Evolutionary conservation across 345 rosid species (phyloP), one percentile per base, ranked within the genome.

Genomic region (Lumnitzera racemosa): DNA sequence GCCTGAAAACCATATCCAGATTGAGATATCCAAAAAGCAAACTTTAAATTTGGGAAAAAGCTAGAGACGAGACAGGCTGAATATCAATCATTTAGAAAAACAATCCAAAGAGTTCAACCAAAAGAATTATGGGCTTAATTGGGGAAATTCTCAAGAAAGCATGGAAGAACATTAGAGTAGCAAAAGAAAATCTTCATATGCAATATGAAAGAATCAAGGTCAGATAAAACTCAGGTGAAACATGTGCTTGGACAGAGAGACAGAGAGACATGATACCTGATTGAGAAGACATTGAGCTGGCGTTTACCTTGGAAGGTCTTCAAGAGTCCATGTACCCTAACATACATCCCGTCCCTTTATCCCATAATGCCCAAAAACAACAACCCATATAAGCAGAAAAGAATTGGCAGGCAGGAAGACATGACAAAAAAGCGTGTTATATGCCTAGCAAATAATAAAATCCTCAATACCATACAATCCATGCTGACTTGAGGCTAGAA

Each of bases 331-430:
- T 82, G 81, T 54, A 94, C 82, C 65, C 96, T 86, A 68, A 86
- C 97, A 78, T 94, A 94, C 74, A 73, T 84, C 58, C 96, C 97
- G 57, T 78, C 68, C 84, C 99, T 90, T 69, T 25, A n/a, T 43
- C 29, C 56, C 24, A 50, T 41, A 24, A 48, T 53, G 31, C 57
- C 29, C 27, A 27, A 47, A 59, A 47, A 31, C 46, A 58, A 36
- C 46, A 46, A 52, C 9, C 7, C 47, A 15, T 46, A 58, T n/a
- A 16, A 8, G n/a, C 13, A 24, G 5, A 27, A 27, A 47, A 23
- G 15, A 14, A 36, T 36, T 5, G 47, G 15, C 11, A 61, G 55
- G 24, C 36, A 48, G 43, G 11, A 36, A 36, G 11, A 36, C 43
- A 36, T 36, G 43, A 9, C 1, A 36, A 6, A 36, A 36, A 9